Base-by-base conservation (phyloP, 2,329 filamentous ascomycete genomes). In the Knoxdaviesia proteae region DNA sequence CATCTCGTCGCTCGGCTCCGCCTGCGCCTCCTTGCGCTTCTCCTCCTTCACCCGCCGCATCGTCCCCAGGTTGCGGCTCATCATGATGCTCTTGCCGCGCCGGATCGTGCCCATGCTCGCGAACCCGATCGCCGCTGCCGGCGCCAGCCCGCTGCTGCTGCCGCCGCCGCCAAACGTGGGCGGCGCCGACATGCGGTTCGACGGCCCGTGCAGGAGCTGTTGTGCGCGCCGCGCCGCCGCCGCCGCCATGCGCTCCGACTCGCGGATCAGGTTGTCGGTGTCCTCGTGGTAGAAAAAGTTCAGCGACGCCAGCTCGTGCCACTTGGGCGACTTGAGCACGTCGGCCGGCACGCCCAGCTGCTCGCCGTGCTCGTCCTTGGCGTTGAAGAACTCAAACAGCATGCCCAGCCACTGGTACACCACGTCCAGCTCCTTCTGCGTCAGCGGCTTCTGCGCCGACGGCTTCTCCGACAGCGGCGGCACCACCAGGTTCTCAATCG, bases 221-320 rank as follows among this genome's bases (percentile, higher is more conserved):
- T 92, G 80, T 10, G 71, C 68, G 32, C 80, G 74, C 46, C 83
- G 74, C 7, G 80, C 80, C 4, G 81, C 92, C 36, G 86, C 84
- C 2, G 83, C 79, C 4, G 87, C 88, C 82, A 98, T 98, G 44
- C 84, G 75, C 60, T 98, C 90, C 3, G 84, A 94, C n/a, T 84
- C 93, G 41, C 88, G 80, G 51, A 96, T 84, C 8, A 98, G 71
- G 51, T 82, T 87, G 47, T 92, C 83, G 1, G 86, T 93, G 33
- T 80, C 73, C 53, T 96, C 87, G 55, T 90, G 92, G 65, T 98
- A 98, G 68, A 96, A 98, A 69, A 96, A 98, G 64, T 94, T 93
- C 48, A 98, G 72, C 47, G 84, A 88, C 49, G 90, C 84, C 43
- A 98, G 74, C 59, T 98, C 90, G 64, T 94, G 87, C 67, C 94